Conservation (phyloP, 176 grass and related monocot species). For the Triticum aestivum region IWGSC_CS_RefSeq_v2.1 NC_057811.1:377709335-377709834, state of each 20-base stretch:
- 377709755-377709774: background rate
- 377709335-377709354: slow-evolving; percentile 74
- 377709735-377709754: background rate
- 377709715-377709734: background rate
- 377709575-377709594: background rate
- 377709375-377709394: slow-evolving; percentile 59
- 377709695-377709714: background rate
- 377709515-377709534: slow-evolving; percentile 44
- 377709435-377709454: slow-evolving; percentile 49
- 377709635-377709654: background rate
- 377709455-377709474: slow-evolving; percentile 49
- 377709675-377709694: background rate
- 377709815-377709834: background rate
- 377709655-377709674: background rate
- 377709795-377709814: background rate
- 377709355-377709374: slow-evolving; percentile 84
- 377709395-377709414: slow-evolving; percentile 36
- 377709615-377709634: background rate
- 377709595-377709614: background rate
- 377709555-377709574: background rate
- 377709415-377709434: slow-evolving; percentile 82
- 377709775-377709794: background rate
- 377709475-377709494: slow-evolving; percentile 47
- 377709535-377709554: slow-evolving; percentile 64
- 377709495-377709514: slow-evolving; percentile 32